Base-by-base conservation (phyloP, 2,329 filamentous ascomycete species). In the Daldinia sp. region DNA sequence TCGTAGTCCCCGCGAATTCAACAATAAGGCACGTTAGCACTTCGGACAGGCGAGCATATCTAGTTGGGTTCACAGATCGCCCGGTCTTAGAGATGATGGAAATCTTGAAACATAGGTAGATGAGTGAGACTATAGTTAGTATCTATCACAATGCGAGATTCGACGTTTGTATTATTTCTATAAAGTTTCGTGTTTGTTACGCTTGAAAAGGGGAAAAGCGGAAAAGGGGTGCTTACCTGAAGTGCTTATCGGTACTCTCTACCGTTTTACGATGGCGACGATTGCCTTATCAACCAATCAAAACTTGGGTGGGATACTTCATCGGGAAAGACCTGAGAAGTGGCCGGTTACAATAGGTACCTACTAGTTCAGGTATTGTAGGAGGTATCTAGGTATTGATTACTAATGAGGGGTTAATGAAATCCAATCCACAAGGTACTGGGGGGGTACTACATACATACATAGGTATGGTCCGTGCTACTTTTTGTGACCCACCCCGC, bases 391-490 rank as follows among this genome's bases (percentile, higher is more conserved):
- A 13, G 29, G 47, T 21, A 2, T 8, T 32, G 52, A 57, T 62
- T 53, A 57, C 47, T 62, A 62, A 62, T 62, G 59, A 32, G 59
- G 59, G 59, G 52, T 41, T 45, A 2, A 39, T 30, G 3, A 19
- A 37, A 52, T 37, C 27, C 21, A 17, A 9, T 17, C 21, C 9
- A 17, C 17, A 17, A 17, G 37, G 37, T 15, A 19, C 37, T 39
- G 34, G 6, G n/a, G 34, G n/a, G 34, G 4, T n/a, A 37, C n/a
- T n/a, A 37, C 15, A 9, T 5, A 50, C 30, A 34, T 21, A 5
- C 29, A 10, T 17, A 19, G 29, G 30, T 23, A n/a, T 67, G 62
- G 64, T 29, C 45, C 29, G 65, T 67, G 65, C 55, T 25, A 37
- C 1, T 5, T 15, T 13, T 25, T 5, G 27, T 25, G 47, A 15